Base-by-base conservation (phyloP, 805 yeast species). In the Saccharomyces eubayanus region DNA sequence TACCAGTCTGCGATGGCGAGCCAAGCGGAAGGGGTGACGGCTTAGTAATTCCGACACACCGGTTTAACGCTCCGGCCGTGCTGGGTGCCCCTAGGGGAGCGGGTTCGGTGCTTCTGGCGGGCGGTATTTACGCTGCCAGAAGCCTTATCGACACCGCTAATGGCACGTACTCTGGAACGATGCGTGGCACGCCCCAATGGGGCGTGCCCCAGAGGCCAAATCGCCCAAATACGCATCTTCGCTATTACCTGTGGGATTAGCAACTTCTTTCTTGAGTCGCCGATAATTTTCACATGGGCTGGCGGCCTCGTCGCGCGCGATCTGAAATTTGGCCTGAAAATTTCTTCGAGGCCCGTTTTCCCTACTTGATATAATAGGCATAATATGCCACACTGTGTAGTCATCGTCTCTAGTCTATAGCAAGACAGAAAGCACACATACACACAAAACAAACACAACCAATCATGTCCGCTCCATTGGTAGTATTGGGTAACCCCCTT, bases 401-500 rank as follows among this genome's bases (percentile, higher is more conserved):
- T 36, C 43, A 36, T 36, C 43, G 20, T 36, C 12, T 16, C 20
- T 16, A 16, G 6, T 36, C 24, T 36, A 6, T 21, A 9, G 43
- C 24, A 36, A 11, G 24, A 11, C 12, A 36, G 24, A 16, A 36
- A 16, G 11, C 43, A 16, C 16, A 16, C 21, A n/a, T n/a, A 36
- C 21, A 36, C 6, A 16, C 16, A 36, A 16, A 36, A 2, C 6
- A 36, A 36, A 21, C 9, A 10, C 43, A 36, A 36, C 2, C 43
- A 16, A 9, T 16, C 20, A 36, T 36, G 43, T 16, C 43, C 24
- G 43, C 43, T n/a, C 43, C 43, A 6, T 36, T 36, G 24, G 43
- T 36, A 36, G 43, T 36, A 36, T 36, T 91, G 70, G 96, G 97
- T 66, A 91, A 91, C 79, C 98, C 97, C 47, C 78, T 91, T 60